Base-by-base conservation (phyloP, 352 stramenopile genomes). In the Globisporangium spiculum region DNA sequence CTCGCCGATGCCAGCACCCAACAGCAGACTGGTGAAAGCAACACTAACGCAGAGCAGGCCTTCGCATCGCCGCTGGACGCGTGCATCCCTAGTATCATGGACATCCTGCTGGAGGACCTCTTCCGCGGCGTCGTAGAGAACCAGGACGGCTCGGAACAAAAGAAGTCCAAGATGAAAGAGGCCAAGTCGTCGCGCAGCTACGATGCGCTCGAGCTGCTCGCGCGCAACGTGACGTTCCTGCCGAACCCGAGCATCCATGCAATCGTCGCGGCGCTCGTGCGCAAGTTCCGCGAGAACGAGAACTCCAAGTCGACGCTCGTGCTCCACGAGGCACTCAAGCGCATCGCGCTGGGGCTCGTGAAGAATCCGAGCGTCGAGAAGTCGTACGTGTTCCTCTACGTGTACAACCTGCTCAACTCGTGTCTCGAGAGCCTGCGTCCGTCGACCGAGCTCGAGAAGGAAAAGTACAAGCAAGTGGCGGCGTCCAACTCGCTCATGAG, bases 131-230 rank as follows among this genome's bases (percentile, higher is more conserved):
- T 78, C 58, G 78, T 85, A 3, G 81, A 88, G 60, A 84, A 86
- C 68, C 81, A 87, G 46, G 66, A 84, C 66, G 70, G 88, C 38
- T 65, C 80, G 57, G 81, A 78, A 26, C 71, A 68, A 53, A 66
- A 78, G 63, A 94, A 96, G 69, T 96, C 89, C 56, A 96, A 97
- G 72, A 96, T 93, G 74, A 94, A 95, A 72, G 90, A 97, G 59
- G 86, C 90, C 32, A 89, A 87, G 59, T 81, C 80, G 3, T 88
- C 75, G 64, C 86, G 86, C 14, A 88, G 84, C 53, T 77, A 83
- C 41, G 88, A 96, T 60, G 89, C 87, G 2, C 61, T 97, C 0
- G 90, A 97, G 67, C 63, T 97, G 57, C 68, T 97, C 20, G 79
- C 83, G 34, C 84, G 85, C 38, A 93, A 78, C 22, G 81, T 97